A percentile compares a stretch with the other conserved stretches of the same genome.
Evolutionary conservation across 164 flowering plant species (phyloP).

Genomic region (Magnolia kwangsiensis): DNA sequence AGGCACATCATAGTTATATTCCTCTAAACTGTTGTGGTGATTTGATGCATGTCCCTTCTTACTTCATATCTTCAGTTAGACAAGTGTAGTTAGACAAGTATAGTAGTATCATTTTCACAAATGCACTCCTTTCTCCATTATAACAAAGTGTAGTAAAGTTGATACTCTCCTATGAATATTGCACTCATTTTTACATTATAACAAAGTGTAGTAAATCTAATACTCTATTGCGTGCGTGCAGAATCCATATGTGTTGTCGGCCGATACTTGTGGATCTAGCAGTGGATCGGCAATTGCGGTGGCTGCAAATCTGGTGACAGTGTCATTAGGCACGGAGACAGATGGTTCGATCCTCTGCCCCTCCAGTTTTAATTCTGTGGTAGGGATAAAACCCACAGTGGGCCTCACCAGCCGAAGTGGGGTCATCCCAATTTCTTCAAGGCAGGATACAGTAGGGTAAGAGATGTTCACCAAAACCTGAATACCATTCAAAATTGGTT

Average conservation of each 20-base stretch:
- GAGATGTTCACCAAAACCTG: too few species aligned
- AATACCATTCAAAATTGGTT: background rate
- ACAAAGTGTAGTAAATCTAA: too few species aligned
- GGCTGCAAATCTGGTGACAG: constrained; percentile 39
- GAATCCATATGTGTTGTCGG: constrained; percentile 33
- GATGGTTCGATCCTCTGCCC: constrained; percentile 41
- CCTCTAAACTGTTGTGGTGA: too few species aligned
- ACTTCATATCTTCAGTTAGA: too few species aligned
- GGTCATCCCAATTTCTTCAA: constrained; percentile 28
- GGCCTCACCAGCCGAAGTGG: constrained; percentile 48
- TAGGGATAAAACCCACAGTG: constrained; percentile 45
- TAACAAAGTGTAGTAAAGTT: too few species aligned
- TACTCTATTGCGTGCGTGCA: background rate
- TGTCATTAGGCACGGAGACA: constrained; percentile 39
- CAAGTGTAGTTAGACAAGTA: too few species aligned
- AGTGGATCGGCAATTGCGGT: constrained; percentile 39
- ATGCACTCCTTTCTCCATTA: too few species aligned
- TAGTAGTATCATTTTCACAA: too few species aligned
- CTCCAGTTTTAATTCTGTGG: constrained; percentile 23
- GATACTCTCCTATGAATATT: too few species aligned
- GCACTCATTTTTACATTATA: too few species aligned
- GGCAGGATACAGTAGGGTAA: constrained; percentile 41
- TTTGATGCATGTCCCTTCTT: too few species aligned
- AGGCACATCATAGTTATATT: too few species aligned
- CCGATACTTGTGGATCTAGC: constrained; percentile 37